These are phyloP conservation scores for Nothopassalora personata DNA, from an alignment of 2,329 filamentous ascomycete species.

Conservation along the genomic window DNA sequence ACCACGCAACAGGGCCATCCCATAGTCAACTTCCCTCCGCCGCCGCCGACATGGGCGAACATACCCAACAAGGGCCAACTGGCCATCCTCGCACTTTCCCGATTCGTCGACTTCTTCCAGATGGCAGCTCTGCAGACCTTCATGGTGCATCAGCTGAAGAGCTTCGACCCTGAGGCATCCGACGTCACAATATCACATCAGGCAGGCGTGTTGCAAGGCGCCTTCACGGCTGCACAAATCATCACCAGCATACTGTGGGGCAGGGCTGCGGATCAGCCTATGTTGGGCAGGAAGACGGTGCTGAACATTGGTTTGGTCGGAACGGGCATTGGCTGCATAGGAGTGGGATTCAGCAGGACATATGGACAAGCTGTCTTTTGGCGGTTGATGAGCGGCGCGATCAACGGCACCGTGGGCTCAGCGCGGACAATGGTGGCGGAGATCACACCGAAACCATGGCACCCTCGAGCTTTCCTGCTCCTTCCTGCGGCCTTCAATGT, in stretches of 20 bases:
- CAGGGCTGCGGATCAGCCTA: slow-evolving; percentile 38
- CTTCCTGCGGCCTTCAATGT: slow-evolving; percentile 39
- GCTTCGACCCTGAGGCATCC: slow-evolving; percentile 39
- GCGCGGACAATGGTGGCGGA: slow-evolving; percentile 41
- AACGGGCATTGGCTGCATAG: slow-evolving; percentile 36
- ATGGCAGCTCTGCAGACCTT: slow-evolving; percentile 42
- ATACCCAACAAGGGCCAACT: slow-evolving; percentile 40
- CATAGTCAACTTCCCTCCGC: slow-evolving; percentile 15
- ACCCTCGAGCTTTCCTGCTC: slow-evolving; percentile 38
- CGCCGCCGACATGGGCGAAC: slow-evolving; percentile 36
- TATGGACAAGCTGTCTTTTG: slow-evolving; percentile 40
- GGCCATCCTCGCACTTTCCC: slow-evolving; percentile 36
- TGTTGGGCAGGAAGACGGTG: slow-evolving; percentile 41
- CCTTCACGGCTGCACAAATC: slow-evolving; percentile 41
- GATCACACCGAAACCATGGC: slow-evolving; percentile 36
- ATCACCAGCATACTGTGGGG: slow-evolving; percentile 41
- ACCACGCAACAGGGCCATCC: slow-evolving; percentile 13
- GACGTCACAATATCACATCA: slow-evolving; percentile 44
- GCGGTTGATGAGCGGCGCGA: slow-evolving; percentile 37
- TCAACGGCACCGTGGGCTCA: slow-evolving; percentile 40
- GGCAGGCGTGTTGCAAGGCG: slow-evolving; percentile 38
- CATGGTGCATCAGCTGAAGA: slow-evolving; percentile 41
- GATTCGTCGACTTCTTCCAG: slow-evolving; percentile 43
- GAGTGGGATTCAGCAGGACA: slow-evolving; percentile 36
- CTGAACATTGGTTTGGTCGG: slow-evolving; percentile 38